phyloP scores from a whole-genome alignment of 2,329 filamentous ascomycete species.

The Curvularia spicifera region DNA sequence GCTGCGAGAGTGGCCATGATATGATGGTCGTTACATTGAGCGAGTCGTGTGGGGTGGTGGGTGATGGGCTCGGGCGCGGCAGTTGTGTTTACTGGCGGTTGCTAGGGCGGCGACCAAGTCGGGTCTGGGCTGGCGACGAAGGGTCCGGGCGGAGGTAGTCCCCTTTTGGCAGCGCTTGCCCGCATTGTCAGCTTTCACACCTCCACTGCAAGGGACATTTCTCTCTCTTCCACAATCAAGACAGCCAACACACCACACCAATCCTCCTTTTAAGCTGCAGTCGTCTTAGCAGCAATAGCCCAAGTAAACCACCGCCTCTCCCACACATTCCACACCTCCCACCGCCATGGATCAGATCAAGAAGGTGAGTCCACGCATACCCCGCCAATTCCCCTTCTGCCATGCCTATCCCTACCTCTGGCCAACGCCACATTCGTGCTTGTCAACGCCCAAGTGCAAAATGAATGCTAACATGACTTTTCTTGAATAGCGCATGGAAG shows the following conservation, averaged over 20 bases:
- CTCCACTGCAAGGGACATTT: conserved; percentile 24
- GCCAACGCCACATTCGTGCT: conserved; percentile 14
- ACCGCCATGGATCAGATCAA: conserved; percentile 82
- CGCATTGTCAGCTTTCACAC: conserved; percentile 38
- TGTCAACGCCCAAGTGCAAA: conserved; percentile 5
- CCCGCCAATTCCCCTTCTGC: conserved; percentile 41
- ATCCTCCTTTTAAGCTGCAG: conserved; percentile 15
- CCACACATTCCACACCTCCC: conserved; percentile 17
- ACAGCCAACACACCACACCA: conserved; percentile 11
- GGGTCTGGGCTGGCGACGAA: conserved; percentile 21
- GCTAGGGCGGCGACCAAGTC: conserved; percentile 24
- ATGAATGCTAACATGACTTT: conserved; percentile 27
- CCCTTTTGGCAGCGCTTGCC: conserved; percentile 32
- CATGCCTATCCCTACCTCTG: conserved; percentile 17
- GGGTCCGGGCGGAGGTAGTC: conserved; percentile 23
- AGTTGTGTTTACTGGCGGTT: conserved; percentile 41
- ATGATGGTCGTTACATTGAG: conserved; percentile 44
- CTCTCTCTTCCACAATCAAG: conserved; percentile 33
- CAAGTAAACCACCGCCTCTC: conserved; percentile 10
- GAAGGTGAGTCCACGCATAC: conserved; percentile 69
- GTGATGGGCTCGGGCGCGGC: conserved; percentile 2
- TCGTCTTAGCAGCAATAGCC: conserved; percentile 9
- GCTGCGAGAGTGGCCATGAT: conserved; percentile 71
- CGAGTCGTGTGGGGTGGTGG: conserved; percentile 21
- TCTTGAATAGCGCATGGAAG: conserved; percentile 80